phyloP scores from a whole-genome alignment of 2,329 filamentous ascomycete genomes.

The Rhinocladiella similis region DNA sequence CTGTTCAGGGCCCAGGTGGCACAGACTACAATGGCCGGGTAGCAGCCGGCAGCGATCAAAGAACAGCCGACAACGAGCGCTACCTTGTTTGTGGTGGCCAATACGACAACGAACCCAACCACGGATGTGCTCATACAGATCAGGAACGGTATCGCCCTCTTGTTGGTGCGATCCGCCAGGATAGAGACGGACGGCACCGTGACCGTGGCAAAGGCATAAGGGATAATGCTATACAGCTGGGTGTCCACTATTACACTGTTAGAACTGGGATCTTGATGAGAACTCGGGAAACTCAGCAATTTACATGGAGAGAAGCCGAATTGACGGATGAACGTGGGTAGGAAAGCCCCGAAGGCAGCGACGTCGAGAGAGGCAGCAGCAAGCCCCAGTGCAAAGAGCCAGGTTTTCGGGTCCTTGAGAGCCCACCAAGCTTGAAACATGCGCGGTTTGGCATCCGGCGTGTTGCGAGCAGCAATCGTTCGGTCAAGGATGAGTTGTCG shows the following conservation, averaged over 20 bases:
- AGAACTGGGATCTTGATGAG: not conserved
- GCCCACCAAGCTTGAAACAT: constrained; percentile 3
- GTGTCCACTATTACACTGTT: constrained; percentile 9
- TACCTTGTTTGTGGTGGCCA: constrained; percentile 5
- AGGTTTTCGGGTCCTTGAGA: constrained; percentile 13
- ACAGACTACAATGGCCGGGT: constrained; percentile 4
- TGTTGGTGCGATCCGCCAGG: constrained; percentile 6
- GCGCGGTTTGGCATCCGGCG: constrained; percentile 2
- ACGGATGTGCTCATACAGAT: not conserved
- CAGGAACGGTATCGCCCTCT: constrained; percentile 1
- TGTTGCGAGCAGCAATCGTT: constrained; percentile 4
- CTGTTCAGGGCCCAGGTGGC: constrained; percentile 10
- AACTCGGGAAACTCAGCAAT: not conserved
- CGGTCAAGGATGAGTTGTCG: not conserved
- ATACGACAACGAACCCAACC: constrained; percentile 7
- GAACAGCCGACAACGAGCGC: constrained; percentile 8
- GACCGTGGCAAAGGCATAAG: constrained; percentile 13
- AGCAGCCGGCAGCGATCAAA: constrained; percentile 8
- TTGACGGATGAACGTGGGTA: constrained; percentile 17
- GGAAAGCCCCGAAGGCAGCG: constrained; percentile 11
- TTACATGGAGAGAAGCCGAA: constrained; percentile 19
- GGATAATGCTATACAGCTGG: constrained; percentile 14
- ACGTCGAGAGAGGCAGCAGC: constrained; percentile 6
- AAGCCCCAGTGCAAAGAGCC: not conserved
- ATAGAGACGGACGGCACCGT: constrained; percentile 1